Percentiles rank a stretch among this genome's conserved stretches.
These are phyloP conservation scores for Epichloe glyceriae DNA, from an alignment of 2,329 filamentous ascomycete genomes.

Conservation along the genomic window DNA sequence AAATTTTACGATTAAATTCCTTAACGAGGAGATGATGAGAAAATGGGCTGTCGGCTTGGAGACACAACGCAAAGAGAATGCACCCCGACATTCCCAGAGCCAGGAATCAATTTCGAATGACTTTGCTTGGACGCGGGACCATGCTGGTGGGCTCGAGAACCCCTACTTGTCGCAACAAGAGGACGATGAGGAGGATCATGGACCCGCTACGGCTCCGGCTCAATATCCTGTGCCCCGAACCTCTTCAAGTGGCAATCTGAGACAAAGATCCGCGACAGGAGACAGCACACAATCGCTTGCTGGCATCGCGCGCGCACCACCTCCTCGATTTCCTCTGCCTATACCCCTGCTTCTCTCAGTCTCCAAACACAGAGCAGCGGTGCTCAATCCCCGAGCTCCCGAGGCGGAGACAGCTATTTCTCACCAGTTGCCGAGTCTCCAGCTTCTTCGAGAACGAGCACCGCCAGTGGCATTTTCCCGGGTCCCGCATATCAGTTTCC, in stretches of 20 bases:
- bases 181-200: constrained; percentile 46
- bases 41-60: constrained; percentile 81
- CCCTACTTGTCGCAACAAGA: constrained; percentile 56
- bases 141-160: constrained; percentile 58
- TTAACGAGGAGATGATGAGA: constrained; percentile 82
- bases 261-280: constrained; percentile 62
- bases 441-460: constrained; percentile 61
- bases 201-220: constrained; percentile 22
- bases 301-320: constrained; percentile 44
- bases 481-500: constrained; percentile 53
- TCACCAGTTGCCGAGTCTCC: constrained; percentile 75
- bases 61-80: constrained; percentile 53
- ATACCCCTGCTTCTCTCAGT: constrained; percentile 47
- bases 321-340: constrained; percentile 59
- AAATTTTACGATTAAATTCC: constrained; percentile 89
- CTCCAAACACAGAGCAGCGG: constrained; percentile 46
- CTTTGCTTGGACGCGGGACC: constrained; percentile 66
- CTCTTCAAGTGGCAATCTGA: constrained; percentile 60
- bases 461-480: constrained; percentile 59
- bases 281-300: constrained; percentile 52
- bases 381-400: constrained; percentile 46
- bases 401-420: constrained; percentile 76
- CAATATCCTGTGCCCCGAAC: constrained; percentile 24
- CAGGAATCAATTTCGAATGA: constrained; percentile 48
- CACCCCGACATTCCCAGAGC: constrained; percentile 32